phyloP scores from a whole-genome alignment of 352 stramenopile genomes.

The Phytophthora tubulina region DNA sequence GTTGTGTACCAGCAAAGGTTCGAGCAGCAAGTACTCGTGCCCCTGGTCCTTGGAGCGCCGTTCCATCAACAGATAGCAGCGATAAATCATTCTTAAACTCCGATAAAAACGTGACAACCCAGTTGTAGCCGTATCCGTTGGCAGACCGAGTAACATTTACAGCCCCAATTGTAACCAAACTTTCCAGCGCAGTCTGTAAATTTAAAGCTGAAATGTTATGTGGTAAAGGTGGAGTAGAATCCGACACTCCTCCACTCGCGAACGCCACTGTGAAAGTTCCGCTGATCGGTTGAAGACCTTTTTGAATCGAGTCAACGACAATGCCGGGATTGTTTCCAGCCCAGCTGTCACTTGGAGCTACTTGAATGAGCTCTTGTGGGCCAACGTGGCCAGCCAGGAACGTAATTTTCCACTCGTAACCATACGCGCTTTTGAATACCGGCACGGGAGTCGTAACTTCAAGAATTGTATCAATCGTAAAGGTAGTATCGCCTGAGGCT shows the following conservation, averaged over 20 bases:
- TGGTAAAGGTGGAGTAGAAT: conserved; percentile 86
- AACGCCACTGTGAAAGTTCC: conserved; percentile 91
- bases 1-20: conserved; percentile 75
- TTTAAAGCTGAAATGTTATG: conserved; percentile 93
- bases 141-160: conserved; percentile 86
- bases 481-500: conserved; percentile 5
- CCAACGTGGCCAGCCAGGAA: conserved; percentile 83
- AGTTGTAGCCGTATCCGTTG: conserved; percentile 97
- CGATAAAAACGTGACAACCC: conserved; percentile 95
- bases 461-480: conserved; percentile 36
- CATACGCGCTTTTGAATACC: conserved; percentile 73
- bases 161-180: conserved; percentile 88
- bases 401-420: conserved; percentile 82
- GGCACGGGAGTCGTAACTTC: conserved; percentile 49
- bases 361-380: conserved; percentile 88
- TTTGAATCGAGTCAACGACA: conserved; percentile 75
- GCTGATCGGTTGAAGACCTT: conserved; percentile 93
- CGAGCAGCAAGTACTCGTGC: conserved; percentile 83
- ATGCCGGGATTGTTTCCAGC: conserved; percentile 93
- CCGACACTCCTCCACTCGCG: conserved; percentile 68
- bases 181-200: conserved; percentile 92
- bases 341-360: conserved; percentile 93
- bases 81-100: conserved; percentile 83
- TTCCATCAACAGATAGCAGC: conserved; percentile 90
- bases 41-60: conserved; percentile 91